phyloP scores from a whole-genome alignment of 345 rosid genomes.

The Hibiscus trionum region DNA sequence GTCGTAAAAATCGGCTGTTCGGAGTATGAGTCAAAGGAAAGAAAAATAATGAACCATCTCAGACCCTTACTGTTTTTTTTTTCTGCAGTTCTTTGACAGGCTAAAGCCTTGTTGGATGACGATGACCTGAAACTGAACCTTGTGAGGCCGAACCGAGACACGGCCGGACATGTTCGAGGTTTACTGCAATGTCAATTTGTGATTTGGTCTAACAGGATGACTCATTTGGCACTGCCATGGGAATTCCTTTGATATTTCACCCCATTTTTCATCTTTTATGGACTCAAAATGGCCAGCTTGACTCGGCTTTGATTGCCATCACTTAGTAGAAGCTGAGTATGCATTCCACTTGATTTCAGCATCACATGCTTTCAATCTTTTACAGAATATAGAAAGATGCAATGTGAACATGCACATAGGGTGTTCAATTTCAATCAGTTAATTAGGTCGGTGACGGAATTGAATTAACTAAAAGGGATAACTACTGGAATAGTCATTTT shows the following conservation, averaged over 20 bases:
- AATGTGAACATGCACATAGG: neutral
- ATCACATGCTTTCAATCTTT: constrained; percentile 36
- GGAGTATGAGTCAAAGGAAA: neutral
- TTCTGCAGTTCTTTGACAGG: neutral
- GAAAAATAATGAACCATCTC: too few relatives aligned
- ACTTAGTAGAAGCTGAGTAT: constrained; percentile 41
- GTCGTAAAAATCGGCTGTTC: neutral
- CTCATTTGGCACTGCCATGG: constrained; percentile 25
- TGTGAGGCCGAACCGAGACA: neutral
- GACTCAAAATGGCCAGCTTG: constrained; percentile 38
- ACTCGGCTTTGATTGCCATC: constrained; percentile 20
- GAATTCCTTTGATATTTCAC: constrained; percentile 14
- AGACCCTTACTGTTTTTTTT: neutral
- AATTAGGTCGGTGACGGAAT: too few relatives aligned
- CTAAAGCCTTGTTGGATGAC: neutral
- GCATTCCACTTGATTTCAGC: constrained; percentile 45
- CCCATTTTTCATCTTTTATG: constrained; percentile 20
- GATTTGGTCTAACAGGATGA: constrained; percentile 32
- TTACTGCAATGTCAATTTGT: constrained; percentile 18
- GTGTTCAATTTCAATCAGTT: too few relatives aligned
- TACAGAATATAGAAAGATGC: constrained; percentile 24
- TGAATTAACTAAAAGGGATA: too few relatives aligned
- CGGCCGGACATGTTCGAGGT: neutral
- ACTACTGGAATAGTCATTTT: too few relatives aligned
- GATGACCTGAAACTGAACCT: neutral